Percentiles rank a stretch among this genome's conserved stretches.
Evolutionary conservation across 2,329 filamentous ascomycete genomes (phyloP).

Genomic region (Plenodomus biglobosus): DNA sequence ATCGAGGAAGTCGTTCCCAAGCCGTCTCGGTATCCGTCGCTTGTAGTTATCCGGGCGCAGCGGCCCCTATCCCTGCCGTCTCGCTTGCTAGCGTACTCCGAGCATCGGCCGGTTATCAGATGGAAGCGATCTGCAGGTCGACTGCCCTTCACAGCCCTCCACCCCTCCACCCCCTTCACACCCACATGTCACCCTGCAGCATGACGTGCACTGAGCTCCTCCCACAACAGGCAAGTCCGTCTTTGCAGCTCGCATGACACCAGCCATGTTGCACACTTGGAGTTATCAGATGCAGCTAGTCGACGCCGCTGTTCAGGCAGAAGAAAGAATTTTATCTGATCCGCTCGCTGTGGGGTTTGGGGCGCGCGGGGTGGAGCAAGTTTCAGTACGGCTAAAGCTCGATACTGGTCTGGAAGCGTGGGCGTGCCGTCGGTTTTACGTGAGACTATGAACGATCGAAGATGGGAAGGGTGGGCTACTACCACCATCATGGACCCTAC

Average conservation of each 20-base stretch:
- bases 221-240: conserved; percentile 25
- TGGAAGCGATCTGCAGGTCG: conserved; percentile 19
- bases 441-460: conserved; percentile 14
- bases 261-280: conserved; percentile 11
- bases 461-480: background rate
- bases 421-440: conserved; percentile 9
- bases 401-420: conserved; percentile 11
- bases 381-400: conserved; percentile 27
- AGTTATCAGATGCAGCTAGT: conserved; percentile 40
- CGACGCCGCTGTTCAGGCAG: conserved; percentile 16
- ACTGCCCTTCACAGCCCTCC: conserved; percentile 14
- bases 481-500: conserved; percentile 1
- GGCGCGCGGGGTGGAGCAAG: conserved; percentile 1
- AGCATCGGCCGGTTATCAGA: conserved; percentile 39
- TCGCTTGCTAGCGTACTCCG: conserved; percentile 11
- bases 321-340: conserved; percentile 31
- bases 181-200: conserved; percentile 22
- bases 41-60: no score
- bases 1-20: background rate
- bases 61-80: no score
- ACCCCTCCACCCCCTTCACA: no score
- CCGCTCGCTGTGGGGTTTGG: conserved; percentile 25
- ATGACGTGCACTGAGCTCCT: conserved; percentile 9
- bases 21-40: no score
- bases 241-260: conserved; percentile 6